A percentile compares a stretch with the other conserved stretches of the same genome.
phyloP scores from a whole-genome alignment of 352 stramenopile genomes.

The Phytophthora ramorum region DNA sequence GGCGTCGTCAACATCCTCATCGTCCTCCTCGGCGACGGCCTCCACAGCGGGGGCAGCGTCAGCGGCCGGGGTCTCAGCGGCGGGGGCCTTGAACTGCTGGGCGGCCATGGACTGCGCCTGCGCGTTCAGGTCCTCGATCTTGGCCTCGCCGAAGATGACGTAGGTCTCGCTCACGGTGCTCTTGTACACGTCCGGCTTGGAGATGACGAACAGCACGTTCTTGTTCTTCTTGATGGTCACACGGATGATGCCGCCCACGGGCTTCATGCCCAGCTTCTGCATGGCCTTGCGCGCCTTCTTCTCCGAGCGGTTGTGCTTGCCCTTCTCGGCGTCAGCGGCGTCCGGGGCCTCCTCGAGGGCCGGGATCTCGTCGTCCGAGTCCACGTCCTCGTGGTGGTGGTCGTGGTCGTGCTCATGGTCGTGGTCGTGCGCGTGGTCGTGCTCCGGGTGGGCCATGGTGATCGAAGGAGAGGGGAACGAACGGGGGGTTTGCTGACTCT shows the following conservation, averaged over 20 bases:
- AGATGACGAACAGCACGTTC: conserved; percentile 97
- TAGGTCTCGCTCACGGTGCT: conserved; percentile 94
- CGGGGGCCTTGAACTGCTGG: conserved; percentile 92
- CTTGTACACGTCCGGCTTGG: conserved; percentile 99
- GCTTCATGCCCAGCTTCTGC: conserved; percentile 98
- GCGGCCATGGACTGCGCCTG: conserved; percentile 89
- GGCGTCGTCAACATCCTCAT: conserved; percentile 95
- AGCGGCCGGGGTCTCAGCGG: conserved; percentile 76
- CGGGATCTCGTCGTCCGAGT: conserved; percentile 87
- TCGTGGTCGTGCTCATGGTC: conserved; percentile 52
- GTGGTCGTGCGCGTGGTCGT: conserved; percentile 50
- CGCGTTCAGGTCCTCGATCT: conserved; percentile 96
- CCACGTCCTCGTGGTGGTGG: conserved; percentile 69
- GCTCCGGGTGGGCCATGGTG: conserved; percentile 55
- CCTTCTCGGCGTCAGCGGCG: conserved; percentile 67
- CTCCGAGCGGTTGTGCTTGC: conserved; percentile 97
- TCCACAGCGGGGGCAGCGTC: conserved; percentile 37
- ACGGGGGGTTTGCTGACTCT: conserved; percentile 8
- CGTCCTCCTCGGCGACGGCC: conserved; percentile 71
- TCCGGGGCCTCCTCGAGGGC: conserved; percentile 78
- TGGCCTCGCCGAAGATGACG: conserved; percentile 99
- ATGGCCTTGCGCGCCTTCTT: conserved; percentile 99
- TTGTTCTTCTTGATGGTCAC: conserved; percentile 99
- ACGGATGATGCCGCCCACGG: conserved; percentile 95
- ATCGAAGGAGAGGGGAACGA: conserved; percentile 7